Conservation (phyloP, 345 rosid genomes). For the Populus ilicifolia region DNA sequence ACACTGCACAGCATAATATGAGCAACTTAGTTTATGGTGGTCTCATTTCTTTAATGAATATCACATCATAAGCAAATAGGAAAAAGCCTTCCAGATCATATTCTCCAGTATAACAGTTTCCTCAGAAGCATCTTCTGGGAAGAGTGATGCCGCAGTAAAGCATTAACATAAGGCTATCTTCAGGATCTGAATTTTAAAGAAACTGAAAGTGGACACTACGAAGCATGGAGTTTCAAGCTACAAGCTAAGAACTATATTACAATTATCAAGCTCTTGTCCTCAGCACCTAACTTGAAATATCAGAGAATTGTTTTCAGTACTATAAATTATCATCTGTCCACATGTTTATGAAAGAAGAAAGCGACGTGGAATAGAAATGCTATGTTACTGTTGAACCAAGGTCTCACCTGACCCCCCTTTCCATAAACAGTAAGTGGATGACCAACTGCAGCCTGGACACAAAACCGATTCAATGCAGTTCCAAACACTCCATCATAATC, state of each 20-base stretch:
- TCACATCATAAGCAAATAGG: not conserved
- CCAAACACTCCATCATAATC: constrained; percentile 97
- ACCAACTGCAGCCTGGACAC: constrained; percentile 94
- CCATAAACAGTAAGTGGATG: constrained; percentile 97
- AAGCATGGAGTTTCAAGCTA: not conserved
- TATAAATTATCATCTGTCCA: not conserved
- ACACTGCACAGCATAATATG: not conserved
- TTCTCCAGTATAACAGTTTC: not conserved
- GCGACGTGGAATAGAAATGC: not conserved
- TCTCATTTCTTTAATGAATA: not conserved
- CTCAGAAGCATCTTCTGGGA: not conserved
- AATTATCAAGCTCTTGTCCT: not conserved
- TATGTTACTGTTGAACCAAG: not conserved
- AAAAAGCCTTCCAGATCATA: not conserved
- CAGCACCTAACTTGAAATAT: not conserved
- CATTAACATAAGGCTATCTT: too few species aligned
- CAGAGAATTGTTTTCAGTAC: not conserved
- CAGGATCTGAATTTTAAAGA: too few species aligned
- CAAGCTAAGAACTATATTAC: not conserved
- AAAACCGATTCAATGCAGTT: constrained; percentile 89
- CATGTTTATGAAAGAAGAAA: not conserved
- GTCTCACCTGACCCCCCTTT: constrained; percentile 90
- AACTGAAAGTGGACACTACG: too few species aligned
- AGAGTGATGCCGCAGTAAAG: too few species aligned
- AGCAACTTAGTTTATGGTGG: not conserved